Conservation (phyloP, 2,329 filamentous ascomycete species). For the Ophiostoma populinum region DNA sequence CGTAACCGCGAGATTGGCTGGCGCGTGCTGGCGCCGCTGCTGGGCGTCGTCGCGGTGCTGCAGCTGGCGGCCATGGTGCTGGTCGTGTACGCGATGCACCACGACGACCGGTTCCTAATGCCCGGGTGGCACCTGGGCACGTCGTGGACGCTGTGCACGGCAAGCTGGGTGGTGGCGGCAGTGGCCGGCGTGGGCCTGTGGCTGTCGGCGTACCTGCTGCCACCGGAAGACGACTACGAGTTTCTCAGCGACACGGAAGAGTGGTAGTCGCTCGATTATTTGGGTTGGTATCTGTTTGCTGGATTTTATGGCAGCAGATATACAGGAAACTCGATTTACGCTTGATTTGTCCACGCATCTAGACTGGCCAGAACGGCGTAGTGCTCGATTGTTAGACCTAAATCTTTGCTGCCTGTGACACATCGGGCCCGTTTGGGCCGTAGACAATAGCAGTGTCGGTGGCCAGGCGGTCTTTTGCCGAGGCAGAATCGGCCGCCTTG, state of each 20-base stretch:
- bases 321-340: neutral
- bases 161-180: conserved; percentile 35
- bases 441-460: conserved; percentile 22
- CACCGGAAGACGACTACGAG: conserved; percentile 64
- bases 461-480: conserved; percentile 15
- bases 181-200: conserved; percentile 40
- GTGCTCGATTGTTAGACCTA: too few relatives aligned
- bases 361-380: too few relatives aligned
- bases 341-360: too few relatives aligned
- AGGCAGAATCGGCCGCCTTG: conserved; percentile 1
- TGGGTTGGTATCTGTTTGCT: neutral
- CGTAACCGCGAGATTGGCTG: conserved; percentile 68
- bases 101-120: conserved; percentile 66
- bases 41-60: conserved; percentile 47
- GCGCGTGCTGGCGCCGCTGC: conserved; percentile 52
- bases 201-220: conserved; percentile 50
- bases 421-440: conserved; percentile 11
- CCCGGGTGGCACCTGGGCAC: conserved; percentile 65
- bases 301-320: neutral
- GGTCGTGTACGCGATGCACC: conserved; percentile 68
- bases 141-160: conserved; percentile 55
- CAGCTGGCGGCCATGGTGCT: conserved; percentile 66
- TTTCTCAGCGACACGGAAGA: neutral
- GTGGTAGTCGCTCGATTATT: neutral
- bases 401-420: conserved; percentile 1